Conservation (phyloP, 2,329 filamentous ascomycete genomes). For the Pseudogymnoascus sp. region DNA sequence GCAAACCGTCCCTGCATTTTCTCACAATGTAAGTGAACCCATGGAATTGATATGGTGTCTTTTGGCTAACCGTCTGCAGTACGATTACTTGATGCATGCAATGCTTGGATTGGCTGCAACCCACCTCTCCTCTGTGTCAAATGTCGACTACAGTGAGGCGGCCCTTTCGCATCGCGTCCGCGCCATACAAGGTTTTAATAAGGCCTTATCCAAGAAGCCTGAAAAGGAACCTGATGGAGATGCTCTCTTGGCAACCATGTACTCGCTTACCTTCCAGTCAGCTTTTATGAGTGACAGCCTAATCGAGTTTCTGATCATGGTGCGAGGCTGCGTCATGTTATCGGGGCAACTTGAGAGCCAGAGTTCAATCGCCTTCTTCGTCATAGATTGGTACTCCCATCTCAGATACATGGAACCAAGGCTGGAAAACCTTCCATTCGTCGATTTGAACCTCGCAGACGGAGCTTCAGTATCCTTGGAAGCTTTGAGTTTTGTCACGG, state of each 20-base stretch:
- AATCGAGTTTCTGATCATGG: slow-evolving; percentile 53
- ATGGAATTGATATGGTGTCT: neutral
- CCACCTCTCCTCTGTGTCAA: slow-evolving; percentile 47
- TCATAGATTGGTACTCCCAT: slow-evolving; percentile 36
- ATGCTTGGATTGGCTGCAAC: slow-evolving; percentile 61
- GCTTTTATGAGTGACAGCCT: slow-evolving; percentile 49
- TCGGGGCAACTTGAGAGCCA: slow-evolving; percentile 45
- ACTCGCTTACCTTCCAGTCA: slow-evolving; percentile 51
- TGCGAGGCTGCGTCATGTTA: slow-evolving; percentile 48
- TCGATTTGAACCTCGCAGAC: slow-evolving; percentile 38
- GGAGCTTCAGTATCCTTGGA: slow-evolving; percentile 38
- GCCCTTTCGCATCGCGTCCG: slow-evolving; percentile 58
- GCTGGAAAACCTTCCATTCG: slow-evolving; percentile 39
- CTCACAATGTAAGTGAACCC: slow-evolving; percentile 48
- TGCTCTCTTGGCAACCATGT: slow-evolving; percentile 51
- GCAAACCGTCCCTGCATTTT: slow-evolving; percentile 57
- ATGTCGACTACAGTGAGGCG: slow-evolving; percentile 24
- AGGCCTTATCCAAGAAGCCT: slow-evolving; percentile 37
- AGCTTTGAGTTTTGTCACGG: slow-evolving; percentile 35
- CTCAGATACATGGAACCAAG: slow-evolving; percentile 36
- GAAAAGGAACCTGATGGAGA: slow-evolving; percentile 46
- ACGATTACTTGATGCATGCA: slow-evolving; percentile 63
- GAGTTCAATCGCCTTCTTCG: slow-evolving; percentile 42
- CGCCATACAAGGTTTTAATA: slow-evolving; percentile 55
- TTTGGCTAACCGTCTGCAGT: slow-evolving; percentile 29